Evolutionary conservation across 164 flowering plant species (phyloP).

Genomic region (Platanus orientalis): DNA sequence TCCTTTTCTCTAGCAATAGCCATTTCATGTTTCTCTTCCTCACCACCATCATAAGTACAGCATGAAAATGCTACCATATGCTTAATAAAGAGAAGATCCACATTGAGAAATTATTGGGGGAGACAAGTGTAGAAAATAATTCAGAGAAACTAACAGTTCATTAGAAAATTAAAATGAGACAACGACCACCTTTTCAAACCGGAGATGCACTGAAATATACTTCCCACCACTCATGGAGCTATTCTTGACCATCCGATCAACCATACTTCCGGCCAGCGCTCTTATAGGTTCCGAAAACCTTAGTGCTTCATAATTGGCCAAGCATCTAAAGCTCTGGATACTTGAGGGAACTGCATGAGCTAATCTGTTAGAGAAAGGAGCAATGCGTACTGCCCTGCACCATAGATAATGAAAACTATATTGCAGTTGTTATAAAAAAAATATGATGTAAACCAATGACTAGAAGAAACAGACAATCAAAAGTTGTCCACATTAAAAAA

Average conservation of each 20-base stretch:
- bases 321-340: constrained; percentile 80
- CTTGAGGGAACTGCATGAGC: constrained; percentile 74
- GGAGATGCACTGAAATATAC: constrained; percentile 93
- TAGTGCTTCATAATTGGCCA: constrained; percentile 83
- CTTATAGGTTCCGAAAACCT: constrained; percentile 77
- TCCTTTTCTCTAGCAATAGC: constrained; percentile 83
- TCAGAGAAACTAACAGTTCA: background rate
- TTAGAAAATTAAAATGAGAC: constrained; percentile 1
- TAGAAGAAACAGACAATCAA: background rate
- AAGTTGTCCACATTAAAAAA: background rate
- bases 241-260: constrained; percentile 70
- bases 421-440: background rate
- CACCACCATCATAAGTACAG: constrained; percentile 94
- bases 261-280: constrained; percentile 75
- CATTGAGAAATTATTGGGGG: background rate
- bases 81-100: constrained; percentile 28
- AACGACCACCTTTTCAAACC: constrained; percentile 76
- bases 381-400: constrained; percentile 87
- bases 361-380: constrained; percentile 94
- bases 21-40: constrained; percentile 91
- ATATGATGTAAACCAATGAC: background rate
- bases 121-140: background rate
- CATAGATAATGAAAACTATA: constrained; percentile 3
- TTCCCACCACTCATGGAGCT: constrained; percentile 69
- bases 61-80: constrained; percentile 99